These are phyloP conservation scores for Puccinia hordei DNA, from an alignment of 1,284 basidiomycete species.

Conservation along the genomic window DNA sequence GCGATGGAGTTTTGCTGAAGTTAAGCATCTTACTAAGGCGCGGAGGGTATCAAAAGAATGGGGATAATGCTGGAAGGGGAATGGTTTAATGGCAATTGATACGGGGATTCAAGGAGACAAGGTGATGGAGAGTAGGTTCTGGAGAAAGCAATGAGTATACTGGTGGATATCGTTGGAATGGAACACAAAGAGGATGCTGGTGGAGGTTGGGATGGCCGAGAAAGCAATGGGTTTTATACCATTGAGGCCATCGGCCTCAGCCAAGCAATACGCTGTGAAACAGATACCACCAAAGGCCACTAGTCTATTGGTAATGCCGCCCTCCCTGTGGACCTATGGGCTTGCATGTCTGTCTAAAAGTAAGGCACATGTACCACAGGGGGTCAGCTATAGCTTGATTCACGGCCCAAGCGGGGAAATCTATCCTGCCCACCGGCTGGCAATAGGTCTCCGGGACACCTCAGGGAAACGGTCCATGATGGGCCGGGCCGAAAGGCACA, in stretches of 20 bases:
- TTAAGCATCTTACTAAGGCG: background rate
- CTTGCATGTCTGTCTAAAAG: background rate
- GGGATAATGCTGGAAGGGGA: background rate
- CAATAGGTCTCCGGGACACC: background rate
- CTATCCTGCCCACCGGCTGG: background rate
- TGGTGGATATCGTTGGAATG: too few species aligned
- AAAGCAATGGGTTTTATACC: slow-evolving; percentile 2
- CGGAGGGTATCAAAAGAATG: background rate
- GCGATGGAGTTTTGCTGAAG: background rate
- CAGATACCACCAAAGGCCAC: background rate
- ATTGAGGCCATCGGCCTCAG: background rate
- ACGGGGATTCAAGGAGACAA: background rate
- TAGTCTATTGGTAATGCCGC: background rate
- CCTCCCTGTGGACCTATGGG: background rate
- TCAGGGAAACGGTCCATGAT: background rate
- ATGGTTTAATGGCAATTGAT: background rate
- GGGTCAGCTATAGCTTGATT: background rate
- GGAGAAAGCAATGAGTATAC: background rate
- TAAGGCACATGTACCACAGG: background rate
- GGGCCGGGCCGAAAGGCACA: background rate
- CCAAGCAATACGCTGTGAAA: background rate
- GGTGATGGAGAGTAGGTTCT: background rate
- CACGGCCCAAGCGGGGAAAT: slow-evolving; percentile 2
- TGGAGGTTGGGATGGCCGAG: background rate
- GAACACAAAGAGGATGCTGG: background rate